A percentile compares a stretch with the other conserved stretches of the same genome.
Evolutionary conservation across 805 yeast genomes (phyloP).

Genomic region (Pichia phayaonensis): DNA sequence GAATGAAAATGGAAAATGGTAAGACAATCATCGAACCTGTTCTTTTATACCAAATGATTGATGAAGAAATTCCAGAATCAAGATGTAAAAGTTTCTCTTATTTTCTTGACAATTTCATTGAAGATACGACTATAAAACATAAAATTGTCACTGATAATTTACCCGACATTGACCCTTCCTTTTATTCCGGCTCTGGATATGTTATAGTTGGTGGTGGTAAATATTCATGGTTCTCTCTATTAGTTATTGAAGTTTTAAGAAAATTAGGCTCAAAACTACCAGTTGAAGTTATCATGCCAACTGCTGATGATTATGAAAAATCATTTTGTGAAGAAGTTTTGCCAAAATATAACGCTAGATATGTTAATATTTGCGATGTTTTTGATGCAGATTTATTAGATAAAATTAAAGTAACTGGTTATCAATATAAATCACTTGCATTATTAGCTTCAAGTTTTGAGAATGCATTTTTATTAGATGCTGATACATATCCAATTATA

Average conservation of each 20-base stretch:
- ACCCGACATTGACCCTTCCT: constrained; percentile 1
- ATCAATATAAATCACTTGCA: constrained; percentile 64
- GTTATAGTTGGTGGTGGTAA: constrained; percentile 77
- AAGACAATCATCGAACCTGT: neutral
- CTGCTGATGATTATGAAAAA: constrained; percentile 58
- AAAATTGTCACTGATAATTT: neutral
- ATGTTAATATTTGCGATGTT: constrained; percentile 55
- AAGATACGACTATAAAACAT: neutral
- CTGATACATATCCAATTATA: constrained; percentile 65
- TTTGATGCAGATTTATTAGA: constrained; percentile 47
- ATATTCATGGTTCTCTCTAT: constrained; percentile 60
- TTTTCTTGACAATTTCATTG: neutral
- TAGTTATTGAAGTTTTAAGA: constrained; percentile 57
- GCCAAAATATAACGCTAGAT: constrained; percentile 54
- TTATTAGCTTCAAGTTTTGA: constrained; percentile 65
- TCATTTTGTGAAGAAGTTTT: constrained; percentile 58
- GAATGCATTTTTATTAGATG: constrained; percentile 61
- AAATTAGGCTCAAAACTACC: constrained; percentile 62
- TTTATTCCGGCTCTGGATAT: constrained; percentile 37
- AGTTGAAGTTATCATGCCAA: constrained; percentile 74
- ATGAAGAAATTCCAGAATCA: neutral
- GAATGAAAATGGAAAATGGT: neutral
- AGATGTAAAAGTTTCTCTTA: neutral
- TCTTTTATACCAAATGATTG: neutral
- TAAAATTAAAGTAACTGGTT: constrained; percentile 46